Conservation (phyloP, 768 basidiomycete species). For the Lactarius psammicola region DNA sequence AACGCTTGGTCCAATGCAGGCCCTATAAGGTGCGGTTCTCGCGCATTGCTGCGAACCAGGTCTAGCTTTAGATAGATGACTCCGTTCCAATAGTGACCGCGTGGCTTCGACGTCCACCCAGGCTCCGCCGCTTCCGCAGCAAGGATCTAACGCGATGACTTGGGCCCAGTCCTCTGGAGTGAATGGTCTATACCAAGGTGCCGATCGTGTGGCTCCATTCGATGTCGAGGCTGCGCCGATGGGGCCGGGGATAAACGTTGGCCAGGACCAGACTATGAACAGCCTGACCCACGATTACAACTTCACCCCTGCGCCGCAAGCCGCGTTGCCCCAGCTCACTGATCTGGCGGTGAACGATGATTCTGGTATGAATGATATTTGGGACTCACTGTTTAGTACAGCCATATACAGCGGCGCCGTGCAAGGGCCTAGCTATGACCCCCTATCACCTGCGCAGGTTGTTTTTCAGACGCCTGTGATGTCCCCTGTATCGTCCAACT, state of each 20-base stretch:
- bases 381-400: neutral
- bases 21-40: slow-evolving; percentile 14
- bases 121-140: neutral
- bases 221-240: neutral
- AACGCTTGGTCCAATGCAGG: neutral
- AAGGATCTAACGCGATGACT: neutral
- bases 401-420: neutral
- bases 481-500: slow-evolving; percentile 1
- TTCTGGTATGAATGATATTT: neutral
- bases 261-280: neutral
- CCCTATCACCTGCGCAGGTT: slow-evolving; percentile 10
- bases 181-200: neutral
- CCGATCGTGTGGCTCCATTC: slow-evolving; percentile 15
- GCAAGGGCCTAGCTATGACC: neutral
- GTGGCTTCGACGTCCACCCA: neutral
- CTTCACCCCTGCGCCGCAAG: neutral
- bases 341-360: neutral
- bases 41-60: neutral
- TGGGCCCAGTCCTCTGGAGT: neutral
- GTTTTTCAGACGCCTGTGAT: neutral
- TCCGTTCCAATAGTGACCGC: neutral
- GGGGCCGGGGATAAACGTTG: slow-evolving; percentile 10
- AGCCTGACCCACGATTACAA: neutral
- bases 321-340: neutral
- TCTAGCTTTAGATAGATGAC: slow-evolving; percentile 1